A percentile compares a stretch with the other conserved stretches of the same genome.
Conservation (phyloP, 169 alveolate species). For the Perkinsus chesapeaki region DNA sequence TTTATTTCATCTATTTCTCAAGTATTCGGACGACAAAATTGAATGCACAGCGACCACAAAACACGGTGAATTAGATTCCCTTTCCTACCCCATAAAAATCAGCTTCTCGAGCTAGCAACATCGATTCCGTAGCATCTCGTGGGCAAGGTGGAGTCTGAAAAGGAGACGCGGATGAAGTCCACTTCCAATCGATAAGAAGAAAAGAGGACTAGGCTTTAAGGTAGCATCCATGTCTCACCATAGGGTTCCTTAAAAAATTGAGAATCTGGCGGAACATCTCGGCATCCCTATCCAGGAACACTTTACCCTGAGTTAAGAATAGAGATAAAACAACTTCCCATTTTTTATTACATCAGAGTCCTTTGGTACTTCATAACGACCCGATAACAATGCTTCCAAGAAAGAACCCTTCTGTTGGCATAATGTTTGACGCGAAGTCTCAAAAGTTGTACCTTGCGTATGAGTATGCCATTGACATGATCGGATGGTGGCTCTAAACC, state of each 20-base stretch:
- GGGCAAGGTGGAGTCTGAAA: background rate
- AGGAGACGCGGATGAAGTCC: background rate
- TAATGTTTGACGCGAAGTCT: constrained; percentile 68
- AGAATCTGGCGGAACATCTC: constrained; percentile 62
- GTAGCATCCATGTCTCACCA: constrained; percentile 46
- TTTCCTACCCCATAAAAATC: constrained; percentile 43
- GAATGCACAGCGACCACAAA: too few species aligned
- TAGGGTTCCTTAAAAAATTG: constrained; percentile 65
- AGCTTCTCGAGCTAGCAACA: constrained; percentile 57
- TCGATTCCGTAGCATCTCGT: constrained; percentile 62
- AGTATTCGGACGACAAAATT: too few species aligned
- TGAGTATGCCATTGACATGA: background rate
- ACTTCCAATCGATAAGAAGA: background rate
- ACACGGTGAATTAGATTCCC: background rate
- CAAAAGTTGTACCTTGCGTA: constrained; percentile 33
- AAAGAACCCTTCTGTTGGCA: constrained; percentile 59
- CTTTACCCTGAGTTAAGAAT: constrained; percentile 48
- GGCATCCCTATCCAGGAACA: constrained; percentile 71
- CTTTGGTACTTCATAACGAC: constrained; percentile 60
- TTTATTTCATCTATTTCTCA: too few species aligned
- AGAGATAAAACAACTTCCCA: background rate
- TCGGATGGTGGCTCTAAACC: background rate
- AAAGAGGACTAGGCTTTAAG: background rate
- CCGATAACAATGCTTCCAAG: constrained; percentile 58
- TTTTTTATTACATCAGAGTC: constrained; percentile 28